phyloP scores from a whole-genome alignment of 805 yeast species.

The Metschnikowia gelsemii region DNA sequence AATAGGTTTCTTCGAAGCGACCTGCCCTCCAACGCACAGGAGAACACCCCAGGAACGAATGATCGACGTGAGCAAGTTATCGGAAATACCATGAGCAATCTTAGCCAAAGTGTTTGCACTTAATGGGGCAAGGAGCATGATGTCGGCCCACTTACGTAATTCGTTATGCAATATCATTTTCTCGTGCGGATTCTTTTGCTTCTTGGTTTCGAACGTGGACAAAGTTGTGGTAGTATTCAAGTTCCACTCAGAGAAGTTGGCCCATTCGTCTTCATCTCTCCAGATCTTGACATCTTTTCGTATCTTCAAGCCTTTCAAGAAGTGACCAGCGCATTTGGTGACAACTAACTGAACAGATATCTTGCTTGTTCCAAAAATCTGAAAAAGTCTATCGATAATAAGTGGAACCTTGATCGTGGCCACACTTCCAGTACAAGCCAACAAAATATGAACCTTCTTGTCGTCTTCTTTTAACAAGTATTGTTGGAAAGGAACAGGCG shows the following conservation, averaged over 20 bases:
- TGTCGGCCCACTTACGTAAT: conserved; percentile 48
- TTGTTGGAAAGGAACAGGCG: conserved; percentile 72
- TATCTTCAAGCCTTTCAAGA: conserved; percentile 55
- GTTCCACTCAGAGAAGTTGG: conserved; percentile 33
- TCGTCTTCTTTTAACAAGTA: conserved; percentile 70
- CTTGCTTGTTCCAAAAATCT: conserved; percentile 65
- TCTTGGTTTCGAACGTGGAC: conserved; percentile 19
- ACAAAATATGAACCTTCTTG: conserved; percentile 78
- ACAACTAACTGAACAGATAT: conserved; percentile 83
- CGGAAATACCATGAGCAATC: conserved; percentile 45
- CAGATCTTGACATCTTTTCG: conserved; percentile 76
- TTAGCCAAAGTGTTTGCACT: conserved; percentile 48
- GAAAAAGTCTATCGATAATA: conserved; percentile 82
- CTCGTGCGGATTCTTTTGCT: conserved; percentile 19
- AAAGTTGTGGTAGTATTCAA: conserved; percentile 22
- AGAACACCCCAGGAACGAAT: conserved; percentile 43
- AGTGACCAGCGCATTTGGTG: conserved; percentile 79
- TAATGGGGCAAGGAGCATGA: conserved; percentile 46
- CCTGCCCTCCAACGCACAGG: conserved; percentile 15
- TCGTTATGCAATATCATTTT: conserved; percentile 44
- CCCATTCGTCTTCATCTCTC: conserved; percentile 96
- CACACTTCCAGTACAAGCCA: conserved; percentile 95
- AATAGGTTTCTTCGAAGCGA: conserved; percentile 37
- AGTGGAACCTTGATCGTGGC: conserved; percentile 93
- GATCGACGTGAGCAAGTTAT: conserved; percentile 43